phyloP scores from a whole-genome alignment of 2,329 filamentous ascomycete species.

The Colletotrichum tofieldiae region DNA sequence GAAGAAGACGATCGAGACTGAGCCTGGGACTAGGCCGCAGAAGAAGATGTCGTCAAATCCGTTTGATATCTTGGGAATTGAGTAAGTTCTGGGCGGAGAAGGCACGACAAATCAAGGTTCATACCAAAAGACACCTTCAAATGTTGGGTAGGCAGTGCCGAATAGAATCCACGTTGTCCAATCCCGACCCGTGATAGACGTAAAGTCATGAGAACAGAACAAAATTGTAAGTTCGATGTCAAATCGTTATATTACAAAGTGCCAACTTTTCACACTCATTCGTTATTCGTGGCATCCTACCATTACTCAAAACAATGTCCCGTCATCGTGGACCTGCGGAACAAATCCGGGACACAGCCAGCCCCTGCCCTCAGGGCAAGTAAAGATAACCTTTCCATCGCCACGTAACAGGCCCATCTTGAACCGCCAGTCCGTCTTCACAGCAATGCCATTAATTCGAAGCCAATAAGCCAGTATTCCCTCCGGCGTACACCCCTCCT shows the following conservation, averaged over 20 bases:
- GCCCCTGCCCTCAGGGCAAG: constrained; percentile 41
- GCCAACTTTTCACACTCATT: not conserved
- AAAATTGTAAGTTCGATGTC: not conserved
- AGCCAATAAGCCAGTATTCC: constrained; percentile 44
- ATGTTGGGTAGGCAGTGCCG: not conserved
- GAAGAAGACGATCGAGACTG: constrained; percentile 17
- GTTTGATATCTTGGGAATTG: constrained; percentile 31
- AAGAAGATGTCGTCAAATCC: constrained; percentile 39
- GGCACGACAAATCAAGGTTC: not conserved
- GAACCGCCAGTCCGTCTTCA: constrained; percentile 45
- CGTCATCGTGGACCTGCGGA: constrained; percentile 38
- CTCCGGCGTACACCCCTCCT: constrained; percentile 44
- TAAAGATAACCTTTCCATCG: constrained; percentile 42
- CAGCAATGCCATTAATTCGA: constrained; percentile 42
- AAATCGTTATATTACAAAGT: not conserved
- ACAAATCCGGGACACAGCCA: constrained; percentile 42
- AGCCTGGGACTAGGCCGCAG: not conserved
- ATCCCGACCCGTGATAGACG: not conserved
- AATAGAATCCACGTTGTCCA: not conserved
- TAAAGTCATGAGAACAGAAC: no score
- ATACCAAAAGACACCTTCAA: not conserved
- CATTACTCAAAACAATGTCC: constrained; percentile 30
- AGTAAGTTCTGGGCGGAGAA: constrained; percentile 2
- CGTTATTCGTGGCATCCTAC: not conserved
- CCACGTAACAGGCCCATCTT: constrained; percentile 44